A percentile compares a stretch with the other conserved stretches of the same genome.
Evolutionary conservation across 768 basidiomycete genomes (phyloP).

Genomic region (Lactarius quietus): DNA sequence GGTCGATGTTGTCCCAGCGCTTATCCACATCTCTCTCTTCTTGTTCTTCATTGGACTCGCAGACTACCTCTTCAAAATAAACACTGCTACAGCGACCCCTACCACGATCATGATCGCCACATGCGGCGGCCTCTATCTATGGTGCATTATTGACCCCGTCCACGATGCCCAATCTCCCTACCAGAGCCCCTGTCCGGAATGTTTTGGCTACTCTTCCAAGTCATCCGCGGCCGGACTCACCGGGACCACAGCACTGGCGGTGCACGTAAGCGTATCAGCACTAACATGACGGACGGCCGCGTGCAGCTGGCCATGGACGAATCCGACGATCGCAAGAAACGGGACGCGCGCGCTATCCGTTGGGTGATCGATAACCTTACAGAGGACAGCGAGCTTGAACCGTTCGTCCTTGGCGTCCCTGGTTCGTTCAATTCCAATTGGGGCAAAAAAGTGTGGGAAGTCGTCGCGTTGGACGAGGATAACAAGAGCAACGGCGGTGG

Average conservation of each 20-base stretch:
- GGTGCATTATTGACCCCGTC: conserved; percentile 12
- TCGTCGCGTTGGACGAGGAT: neutral
- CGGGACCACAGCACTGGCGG: conserved; percentile 9
- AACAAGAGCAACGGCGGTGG: neutral
- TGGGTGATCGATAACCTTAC: conserved; percentile 9
- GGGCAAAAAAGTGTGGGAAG: conserved; percentile 8
- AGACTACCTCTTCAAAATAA: conserved; percentile 39
- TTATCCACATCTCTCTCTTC: conserved; percentile 32
- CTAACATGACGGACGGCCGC: conserved; percentile 8
- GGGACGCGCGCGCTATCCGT: conserved; percentile 5
- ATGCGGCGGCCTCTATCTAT: conserved; percentile 19
- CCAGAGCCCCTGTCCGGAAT: conserved; percentile 14
- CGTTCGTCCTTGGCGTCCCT: conserved; percentile 6
- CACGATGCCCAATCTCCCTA: conserved; percentile 16
- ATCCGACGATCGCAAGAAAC: conserved; percentile 2
- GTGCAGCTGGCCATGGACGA: conserved; percentile 9
- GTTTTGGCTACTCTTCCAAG: conserved; percentile 17
- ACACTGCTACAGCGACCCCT: conserved; percentile 11
- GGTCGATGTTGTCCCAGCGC: conserved; percentile 43
- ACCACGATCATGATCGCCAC: conserved; percentile 7
- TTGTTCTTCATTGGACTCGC: conserved; percentile 49
- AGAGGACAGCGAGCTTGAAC: conserved; percentile 9
- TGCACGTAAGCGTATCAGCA: conserved; percentile 8
- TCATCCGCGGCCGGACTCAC: conserved; percentile 10
- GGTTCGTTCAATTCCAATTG: conserved; percentile 5